These are phyloP conservation scores for Globisporangium uncinulatum DNA, from an alignment of 352 stramenopile species.

Conservation along the genomic window DNA sequence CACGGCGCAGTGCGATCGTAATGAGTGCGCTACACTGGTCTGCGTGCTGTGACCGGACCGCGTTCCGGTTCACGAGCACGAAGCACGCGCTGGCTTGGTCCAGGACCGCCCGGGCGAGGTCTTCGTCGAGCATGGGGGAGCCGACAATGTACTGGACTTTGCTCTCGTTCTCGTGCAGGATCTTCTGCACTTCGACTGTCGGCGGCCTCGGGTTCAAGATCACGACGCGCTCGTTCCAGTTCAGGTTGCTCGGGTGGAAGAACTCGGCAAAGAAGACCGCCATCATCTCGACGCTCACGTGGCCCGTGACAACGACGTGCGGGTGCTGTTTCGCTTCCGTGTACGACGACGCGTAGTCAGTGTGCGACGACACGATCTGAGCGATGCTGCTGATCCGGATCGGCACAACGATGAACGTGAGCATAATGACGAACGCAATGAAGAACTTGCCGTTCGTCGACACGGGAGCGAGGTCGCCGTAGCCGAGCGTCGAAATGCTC, in stretches of 20 bases:
- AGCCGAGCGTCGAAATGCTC: conserved; percentile 83
- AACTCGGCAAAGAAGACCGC: conserved; percentile 76
- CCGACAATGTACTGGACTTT: conserved; percentile 84
- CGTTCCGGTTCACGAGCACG: conserved; percentile 60
- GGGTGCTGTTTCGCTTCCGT: conserved; percentile 67
- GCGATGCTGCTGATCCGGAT: conserved; percentile 77
- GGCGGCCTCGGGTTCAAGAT: conserved; percentile 66
- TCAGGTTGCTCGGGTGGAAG: conserved; percentile 80
- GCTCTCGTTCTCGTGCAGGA: conserved; percentile 66
- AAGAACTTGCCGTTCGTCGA: conserved; percentile 66
- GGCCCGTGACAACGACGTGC: conserved; percentile 66
- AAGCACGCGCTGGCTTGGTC: conserved; percentile 53
- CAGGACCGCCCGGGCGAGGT: conserved; percentile 57
- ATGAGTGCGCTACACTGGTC: conserved; percentile 70
- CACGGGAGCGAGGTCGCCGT: conserved; percentile 70
- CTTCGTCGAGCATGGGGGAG: conserved; percentile 70
- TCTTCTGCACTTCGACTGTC: conserved; percentile 60
- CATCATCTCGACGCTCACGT: conserved; percentile 62
- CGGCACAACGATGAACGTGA: conserved; percentile 78
- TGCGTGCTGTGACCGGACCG: conserved; percentile 43
- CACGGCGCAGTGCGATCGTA: conserved; percentile 64
- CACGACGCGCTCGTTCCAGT: conserved; percentile 79
- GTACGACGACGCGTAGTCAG: conserved; percentile 72
- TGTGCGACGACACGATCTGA: conserved; percentile 73
- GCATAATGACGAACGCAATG: conserved; percentile 76